Evolutionary conservation across 1,284 basidiomycete genomes (phyloP), one percentile per base, ranked within the genome.

Genomic region (Ceratobasidium sp.): DNA sequence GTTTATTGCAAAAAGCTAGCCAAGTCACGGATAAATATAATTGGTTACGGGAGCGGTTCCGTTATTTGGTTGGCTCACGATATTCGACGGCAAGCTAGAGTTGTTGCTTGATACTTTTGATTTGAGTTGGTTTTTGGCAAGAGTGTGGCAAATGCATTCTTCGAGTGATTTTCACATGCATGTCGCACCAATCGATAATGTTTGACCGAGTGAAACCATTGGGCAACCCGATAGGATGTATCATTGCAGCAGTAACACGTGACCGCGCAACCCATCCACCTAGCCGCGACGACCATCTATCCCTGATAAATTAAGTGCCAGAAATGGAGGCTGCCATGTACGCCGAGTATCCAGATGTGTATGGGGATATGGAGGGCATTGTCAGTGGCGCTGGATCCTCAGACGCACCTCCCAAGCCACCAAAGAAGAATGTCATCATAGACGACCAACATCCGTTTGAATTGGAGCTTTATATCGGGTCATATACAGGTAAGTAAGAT

Each of bases 401-500:
- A n/a, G 69, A 71, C 30, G n/a, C 46, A 12, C 28, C 48, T 30
- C 64, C 41, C n/a, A 71, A 71, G 53, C 67, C 23, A 46, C 41
- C 50, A 23, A 70, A 59, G 41, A 23, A 36, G 45, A 71, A 61
- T 34, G 72, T 75, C 21, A 62, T 83, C 18, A 84, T 92, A 14
- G 89, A 92, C 79, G 90, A 91, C 65, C 84, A 85, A 0, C 91
- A 92, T 78, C 91, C 92, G 1, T 93, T 92, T 78, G 92, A 93
- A 77, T 84, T 93, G 58, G 92, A 93, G 74, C 80, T 86, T 36
- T 89, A 89, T 77, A 86, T 89, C 71, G 82, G 87, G 43, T 85
- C 85, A 61, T 90, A 91, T 80, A 82, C 84, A 74, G 88, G 89
- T 89, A 18, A 32, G 36, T n/a, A n/a, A n/a, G 9, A 52, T 23